Evolutionary conservation across 306 rosid genomes (phyloP).

Genomic region (Ormosia emarginata): DNA sequence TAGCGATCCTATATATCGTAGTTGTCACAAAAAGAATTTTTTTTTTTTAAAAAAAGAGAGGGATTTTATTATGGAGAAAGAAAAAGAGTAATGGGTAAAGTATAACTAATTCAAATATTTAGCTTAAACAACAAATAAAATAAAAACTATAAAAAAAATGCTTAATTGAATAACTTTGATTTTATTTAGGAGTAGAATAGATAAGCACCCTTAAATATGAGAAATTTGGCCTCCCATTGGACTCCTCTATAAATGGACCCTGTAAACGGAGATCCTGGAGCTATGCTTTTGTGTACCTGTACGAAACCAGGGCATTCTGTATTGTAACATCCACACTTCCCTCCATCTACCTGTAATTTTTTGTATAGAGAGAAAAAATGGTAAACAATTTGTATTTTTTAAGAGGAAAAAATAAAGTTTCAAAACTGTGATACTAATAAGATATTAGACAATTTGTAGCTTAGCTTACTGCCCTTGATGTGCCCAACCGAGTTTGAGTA

Average conservation of each 20-base stretch:
- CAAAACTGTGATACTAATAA: not conserved
- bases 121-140: too few relatives aligned
- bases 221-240: not conserved
- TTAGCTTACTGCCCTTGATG: constrained; percentile 1
- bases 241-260: not conserved
- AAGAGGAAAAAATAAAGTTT: too few relatives aligned
- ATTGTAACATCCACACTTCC: constrained; percentile 18
- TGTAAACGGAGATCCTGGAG: not conserved
- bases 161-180: too few relatives aligned
- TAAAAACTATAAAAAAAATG: too few relatives aligned
- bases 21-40: too few relatives aligned
- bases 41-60: too few relatives aligned
- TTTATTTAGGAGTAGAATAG: not conserved
- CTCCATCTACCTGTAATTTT: too few relatives aligned
- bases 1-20: too few relatives aligned
- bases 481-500: not conserved
- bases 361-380: too few relatives aligned
- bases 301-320: constrained; percentile 23
- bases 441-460: not conserved
- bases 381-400: not conserved
- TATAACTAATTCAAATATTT: too few relatives aligned
- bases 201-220: not conserved
- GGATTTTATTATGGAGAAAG: too few relatives aligned
- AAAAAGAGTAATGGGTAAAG: too few relatives aligned
- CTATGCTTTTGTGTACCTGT: not conserved